A percentile compares a stretch with the other conserved stretches of the same genome.
Conservation (phyloP, 495 filamentous ascomycete species). For the Aspergillus carlsbadensis region DNA sequence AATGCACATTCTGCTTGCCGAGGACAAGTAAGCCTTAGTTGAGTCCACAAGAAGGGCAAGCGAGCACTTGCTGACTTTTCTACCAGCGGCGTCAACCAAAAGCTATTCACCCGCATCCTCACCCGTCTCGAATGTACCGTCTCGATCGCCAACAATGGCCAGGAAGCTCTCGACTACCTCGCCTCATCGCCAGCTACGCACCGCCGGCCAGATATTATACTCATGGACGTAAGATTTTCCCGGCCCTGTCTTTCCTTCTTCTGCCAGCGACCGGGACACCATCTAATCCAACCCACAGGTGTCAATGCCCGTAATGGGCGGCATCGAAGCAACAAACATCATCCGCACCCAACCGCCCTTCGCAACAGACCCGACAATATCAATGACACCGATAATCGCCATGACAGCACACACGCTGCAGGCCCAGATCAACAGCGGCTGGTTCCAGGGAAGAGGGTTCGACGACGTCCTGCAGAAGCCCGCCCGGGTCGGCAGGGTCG, state of each 20-base stretch:
- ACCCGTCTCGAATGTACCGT: not conserved
- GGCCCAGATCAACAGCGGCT: not conserved
- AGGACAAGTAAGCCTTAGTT: too few relatives aligned
- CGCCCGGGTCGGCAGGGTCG: not conserved
- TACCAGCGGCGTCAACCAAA: not conserved
- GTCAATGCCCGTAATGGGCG: conserved; percentile 2
- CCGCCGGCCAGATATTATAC: not conserved
- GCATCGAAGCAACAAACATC: conserved; percentile 1
- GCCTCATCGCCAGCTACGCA: not conserved
- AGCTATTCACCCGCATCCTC: not conserved
- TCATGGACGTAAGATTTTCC: not conserved
- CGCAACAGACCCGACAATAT: not conserved
- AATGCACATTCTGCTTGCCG: too few relatives aligned
- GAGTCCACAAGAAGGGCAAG: too few relatives aligned
- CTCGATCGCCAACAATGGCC: not conserved
- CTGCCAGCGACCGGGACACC: too few relatives aligned
- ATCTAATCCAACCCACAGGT: not conserved
- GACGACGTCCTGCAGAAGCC: not conserved
- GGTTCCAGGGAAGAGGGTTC: not conserved
- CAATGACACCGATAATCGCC: not conserved
- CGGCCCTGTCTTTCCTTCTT: not conserved
- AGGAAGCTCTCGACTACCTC: not conserved
- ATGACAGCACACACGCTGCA: not conserved
- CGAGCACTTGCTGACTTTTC: too few relatives aligned
- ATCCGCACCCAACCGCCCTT: not conserved